Base-by-base conservation (phyloP, 495 filamentous ascomycete species). In the Podospora tetraspora region DNA sequence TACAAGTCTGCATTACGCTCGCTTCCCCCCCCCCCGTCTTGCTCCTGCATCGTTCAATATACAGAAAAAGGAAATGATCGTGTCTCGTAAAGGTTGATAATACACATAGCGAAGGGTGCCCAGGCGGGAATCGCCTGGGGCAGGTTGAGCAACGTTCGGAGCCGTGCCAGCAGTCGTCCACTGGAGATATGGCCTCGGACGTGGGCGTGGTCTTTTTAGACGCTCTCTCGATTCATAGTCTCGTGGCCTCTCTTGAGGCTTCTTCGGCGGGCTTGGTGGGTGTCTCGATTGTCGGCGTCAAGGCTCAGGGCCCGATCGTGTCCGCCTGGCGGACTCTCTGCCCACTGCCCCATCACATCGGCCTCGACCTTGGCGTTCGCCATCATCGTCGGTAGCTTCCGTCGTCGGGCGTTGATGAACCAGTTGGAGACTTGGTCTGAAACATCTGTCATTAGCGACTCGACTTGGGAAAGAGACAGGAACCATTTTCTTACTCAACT, bases 351-450 rank as follows among this genome's bases (percentile, higher is more conserved):
- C 64, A 72, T 79, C 29, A 72, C 77, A 19, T 77, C 78, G 6
- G 75, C 73, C 71, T 29, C 62, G 32, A 24, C 24, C n/a, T 83
- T 80, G 23, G 78, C 80, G n/a, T 81, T 78, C 52, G 86, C 88
- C 27, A 88, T 82, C 66, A 92, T 79, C 23, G 79, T 79, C 21
- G 92, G 92, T n/a, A 94, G 78, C 69, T 92, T 89, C 57, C 93
- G 87, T 59, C 93, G 84, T 63, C 93, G 85, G 11, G 92, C 92
- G 72, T 96, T 97, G 77, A 97, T 97, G 77, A 96, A 97, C 93
- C 93, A 97, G 74, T 97, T 97, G 69, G 91, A 93, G 64, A 97
- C 92, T 86, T 96, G 78, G 71, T 82, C 81, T 79, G 70, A 57
- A 43, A 52, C 22, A 57, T 22, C 61, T 29, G 25, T 52, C 61